A percentile compares a stretch with the other conserved stretches of the same genome.
Evolutionary conservation across 2,329 filamentous ascomycete genomes (phyloP).

Genomic region (Monosporascus sp.): DNA sequence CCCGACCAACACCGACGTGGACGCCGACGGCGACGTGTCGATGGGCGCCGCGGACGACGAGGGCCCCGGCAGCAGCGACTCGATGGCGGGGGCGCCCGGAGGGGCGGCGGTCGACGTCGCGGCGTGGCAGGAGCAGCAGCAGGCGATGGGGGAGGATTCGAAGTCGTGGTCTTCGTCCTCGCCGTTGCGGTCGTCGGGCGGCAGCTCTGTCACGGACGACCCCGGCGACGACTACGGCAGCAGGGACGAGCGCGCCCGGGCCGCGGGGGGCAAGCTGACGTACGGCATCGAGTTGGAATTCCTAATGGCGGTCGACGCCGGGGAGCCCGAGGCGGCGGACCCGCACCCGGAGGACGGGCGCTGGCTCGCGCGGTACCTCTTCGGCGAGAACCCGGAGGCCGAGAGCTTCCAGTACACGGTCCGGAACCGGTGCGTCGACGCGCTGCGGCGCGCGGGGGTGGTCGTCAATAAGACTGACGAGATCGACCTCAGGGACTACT

Average conservation of each 20-base stretch:
- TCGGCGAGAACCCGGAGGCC: fast-evolving
- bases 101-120: no score
- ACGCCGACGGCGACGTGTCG: no score
- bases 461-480: neutral
- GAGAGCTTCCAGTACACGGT: constrained; percentile 1
- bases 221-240: neutral
- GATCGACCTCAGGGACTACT: no score
- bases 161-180: no score
- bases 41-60: no score
- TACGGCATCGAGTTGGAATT: constrained; percentile 18
- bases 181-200: no score
- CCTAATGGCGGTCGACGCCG: constrained; percentile 3
- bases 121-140: no score
- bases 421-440: constrained; percentile 13
- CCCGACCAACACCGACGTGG: no score
- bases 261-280: constrained; percentile 1
- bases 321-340: neutral
- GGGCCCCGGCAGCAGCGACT: no score
- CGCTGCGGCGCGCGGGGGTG: constrained; percentile 1
- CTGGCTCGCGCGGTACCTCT: constrained; percentile 2
- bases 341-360: constrained; percentile 13
- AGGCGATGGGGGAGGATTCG: no score
- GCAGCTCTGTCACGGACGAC: neutral
- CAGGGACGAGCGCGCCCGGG: neutral
- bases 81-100: no score